These are phyloP conservation scores for Zoysia matrella DNA, from an alignment of 202 grass and related monocot genomes.

Conservation along the genomic window DNA sequence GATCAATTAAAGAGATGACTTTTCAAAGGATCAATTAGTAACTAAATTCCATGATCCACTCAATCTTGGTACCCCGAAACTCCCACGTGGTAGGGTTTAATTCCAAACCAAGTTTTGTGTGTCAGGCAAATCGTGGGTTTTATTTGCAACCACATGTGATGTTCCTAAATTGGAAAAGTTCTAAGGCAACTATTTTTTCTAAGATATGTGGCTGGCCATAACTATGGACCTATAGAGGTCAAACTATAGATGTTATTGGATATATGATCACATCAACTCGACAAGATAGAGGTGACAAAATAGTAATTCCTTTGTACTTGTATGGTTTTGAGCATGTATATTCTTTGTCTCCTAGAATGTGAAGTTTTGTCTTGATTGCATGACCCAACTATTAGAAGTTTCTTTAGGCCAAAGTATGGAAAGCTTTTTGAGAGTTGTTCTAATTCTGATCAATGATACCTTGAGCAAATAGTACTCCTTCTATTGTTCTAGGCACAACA, in stretches of 20 bases:
- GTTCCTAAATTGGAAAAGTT: conserved; percentile 21
- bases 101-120: not conserved
- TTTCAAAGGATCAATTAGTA: conserved; percentile 24
- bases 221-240: not conserved
- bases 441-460: not conserved
- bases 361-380: not conserved
- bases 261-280: not conserved
- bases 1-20: not conserved
- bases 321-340: not conserved
- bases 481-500: not conserved
- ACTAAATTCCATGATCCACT: conserved; percentile 44
- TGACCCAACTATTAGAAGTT: not conserved
- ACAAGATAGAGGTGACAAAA: not conserved
- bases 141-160: conserved; percentile 22
- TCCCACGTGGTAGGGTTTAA: conserved; percentile 15
- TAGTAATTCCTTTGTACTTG: not conserved
- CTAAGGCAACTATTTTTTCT: not conserved
- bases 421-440: not conserved
- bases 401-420: not conserved
- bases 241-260: not conserved
- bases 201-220: not conserved
- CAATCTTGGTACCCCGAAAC: conserved; percentile 50
- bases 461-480: not conserved
- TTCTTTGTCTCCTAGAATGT: not conserved
- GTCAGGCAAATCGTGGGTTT: conserved; percentile 11